A percentile compares a stretch with the other conserved stretches of the same genome.
These are phyloP conservation scores for Blastomyces silverae DNA, from an alignment of 2,329 filamentous ascomycete species.

Conservation along the genomic window DNA sequence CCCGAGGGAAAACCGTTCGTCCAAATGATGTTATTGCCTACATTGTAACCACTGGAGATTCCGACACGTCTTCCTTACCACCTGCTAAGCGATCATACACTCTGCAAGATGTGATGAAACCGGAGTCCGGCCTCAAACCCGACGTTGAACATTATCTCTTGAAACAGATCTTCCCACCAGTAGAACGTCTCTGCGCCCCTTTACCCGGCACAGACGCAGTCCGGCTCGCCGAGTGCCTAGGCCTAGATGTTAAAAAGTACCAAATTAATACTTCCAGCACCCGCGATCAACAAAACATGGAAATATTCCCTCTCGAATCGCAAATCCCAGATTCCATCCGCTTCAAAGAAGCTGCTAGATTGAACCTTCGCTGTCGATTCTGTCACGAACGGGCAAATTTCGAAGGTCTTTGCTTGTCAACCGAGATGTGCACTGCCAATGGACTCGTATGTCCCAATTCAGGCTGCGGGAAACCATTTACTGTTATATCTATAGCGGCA, in stretches of 20 bases:
- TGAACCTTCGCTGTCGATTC: constrained; percentile 70
- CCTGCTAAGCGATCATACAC: constrained; percentile 84
- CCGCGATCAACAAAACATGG: constrained; percentile 51
- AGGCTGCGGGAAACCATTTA: constrained; percentile 58
- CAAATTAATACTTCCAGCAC: constrained; percentile 57
- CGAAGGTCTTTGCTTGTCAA: constrained; percentile 61
- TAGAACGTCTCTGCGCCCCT: constrained; percentile 94
- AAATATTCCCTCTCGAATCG: constrained; percentile 86
- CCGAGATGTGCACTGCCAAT: constrained; percentile 59
- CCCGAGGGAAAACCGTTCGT: constrained; percentile 77
- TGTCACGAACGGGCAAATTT: constrained; percentile 70
- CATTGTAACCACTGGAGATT: constrained; percentile 67
- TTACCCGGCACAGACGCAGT: constrained; percentile 88
- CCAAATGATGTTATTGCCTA: constrained; percentile 96
- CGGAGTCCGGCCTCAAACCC: constrained; percentile 66
- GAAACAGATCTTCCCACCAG: constrained; percentile 97
- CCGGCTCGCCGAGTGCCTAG: constrained; percentile 85
- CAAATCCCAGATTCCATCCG: constrained; percentile 88
- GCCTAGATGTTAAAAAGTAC: constrained; percentile 84
- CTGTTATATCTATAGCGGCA: constrained; percentile 68
- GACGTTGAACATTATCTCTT: constrained; percentile 98
- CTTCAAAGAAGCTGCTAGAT: constrained; percentile 71
- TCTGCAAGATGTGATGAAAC: constrained; percentile 74
- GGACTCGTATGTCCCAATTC: constrained; percentile 64
- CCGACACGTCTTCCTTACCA: constrained; percentile 55